phyloP scores from a whole-genome alignment of 2,329 filamentous ascomycete species.

The Fusarium austroafricanum region DNA sequence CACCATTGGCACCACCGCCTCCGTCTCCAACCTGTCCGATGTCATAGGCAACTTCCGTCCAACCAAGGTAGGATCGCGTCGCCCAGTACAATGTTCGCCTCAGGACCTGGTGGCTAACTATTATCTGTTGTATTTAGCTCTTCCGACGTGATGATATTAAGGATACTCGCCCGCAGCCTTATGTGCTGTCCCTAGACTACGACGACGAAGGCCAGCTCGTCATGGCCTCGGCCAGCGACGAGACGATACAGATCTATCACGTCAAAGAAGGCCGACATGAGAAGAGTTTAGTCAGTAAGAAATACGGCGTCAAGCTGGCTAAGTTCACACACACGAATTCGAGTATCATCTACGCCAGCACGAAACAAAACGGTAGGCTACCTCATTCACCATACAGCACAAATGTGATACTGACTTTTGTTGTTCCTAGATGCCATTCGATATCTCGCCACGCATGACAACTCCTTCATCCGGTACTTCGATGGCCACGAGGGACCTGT shows the following conservation, averaged over 20 bases:
- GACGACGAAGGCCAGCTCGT: conserved; percentile 94
- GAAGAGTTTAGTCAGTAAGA: conserved; percentile 92
- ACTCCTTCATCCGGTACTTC: conserved; percentile 96
- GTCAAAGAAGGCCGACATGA: conserved; percentile 89
- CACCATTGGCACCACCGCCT: conserved; percentile 56
- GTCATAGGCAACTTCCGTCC: conserved; percentile 82
- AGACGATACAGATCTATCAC: conserved; percentile 95
- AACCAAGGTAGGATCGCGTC: conserved; percentile 73
- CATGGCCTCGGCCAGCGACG: conserved; percentile 91
- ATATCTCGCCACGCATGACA: conserved; percentile 93
- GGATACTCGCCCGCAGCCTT: conserved; percentile 64
- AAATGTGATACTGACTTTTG: conserved; percentile 4
- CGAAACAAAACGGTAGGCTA: conserved; percentile 83
- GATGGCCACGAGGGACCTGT: conserved; percentile 88
- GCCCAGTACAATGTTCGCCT: not conserved
- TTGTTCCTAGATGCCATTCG: conserved; percentile 76
- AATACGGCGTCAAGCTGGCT: conserved; percentile 94
- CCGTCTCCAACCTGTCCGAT: conserved; percentile 77
- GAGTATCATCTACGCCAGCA: conserved; percentile 94
- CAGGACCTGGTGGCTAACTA: not conserved
- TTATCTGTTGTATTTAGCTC: conserved; percentile 51
- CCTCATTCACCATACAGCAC: not conserved
- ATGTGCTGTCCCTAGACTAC: conserved; percentile 92
- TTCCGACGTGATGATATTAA: conserved; percentile 69
- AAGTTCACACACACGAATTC: conserved; percentile 93